Conservation (phyloP, 345 rosid species). For the Cardiospermum halicacabum region DNA sequence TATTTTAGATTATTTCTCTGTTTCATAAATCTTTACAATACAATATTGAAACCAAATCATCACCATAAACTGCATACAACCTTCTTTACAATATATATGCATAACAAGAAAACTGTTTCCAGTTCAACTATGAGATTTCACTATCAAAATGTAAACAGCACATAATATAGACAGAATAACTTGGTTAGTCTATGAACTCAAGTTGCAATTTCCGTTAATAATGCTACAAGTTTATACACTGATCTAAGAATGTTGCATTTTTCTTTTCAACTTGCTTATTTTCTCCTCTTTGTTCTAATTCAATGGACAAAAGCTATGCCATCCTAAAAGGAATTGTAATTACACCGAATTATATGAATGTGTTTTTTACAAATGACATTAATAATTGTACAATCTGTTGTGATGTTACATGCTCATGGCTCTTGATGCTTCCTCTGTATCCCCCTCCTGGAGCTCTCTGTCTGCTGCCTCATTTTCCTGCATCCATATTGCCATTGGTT, state of each 20-base stretch:
- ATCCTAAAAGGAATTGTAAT: constrained; percentile 30
- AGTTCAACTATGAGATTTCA: too few relatives aligned
- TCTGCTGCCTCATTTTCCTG: constrained; percentile 37
- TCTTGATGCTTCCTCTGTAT: constrained; percentile 48
- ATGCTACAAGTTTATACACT: constrained; percentile 11
- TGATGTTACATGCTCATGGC: constrained; percentile 65
- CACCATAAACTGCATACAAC: too few relatives aligned
- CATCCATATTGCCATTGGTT: constrained; percentile 9
- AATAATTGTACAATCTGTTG: constrained; percentile 11
- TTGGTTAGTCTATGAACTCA: too few relatives aligned
- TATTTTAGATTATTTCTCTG: too few relatives aligned
- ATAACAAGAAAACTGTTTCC: too few relatives aligned
- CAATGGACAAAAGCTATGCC: constrained; percentile 18
- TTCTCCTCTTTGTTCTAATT: constrained; percentile 3
- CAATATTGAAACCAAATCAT: too few relatives aligned
- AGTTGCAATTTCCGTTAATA: constrained; percentile 3
- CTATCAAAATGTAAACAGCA: too few relatives aligned
- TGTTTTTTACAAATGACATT: constrained; percentile 29
- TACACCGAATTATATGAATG: constrained; percentile 31
- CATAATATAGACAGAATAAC: too few relatives aligned
- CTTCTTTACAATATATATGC: too few relatives aligned
- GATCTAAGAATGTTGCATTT: constrained; percentile 6
- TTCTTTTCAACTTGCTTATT: neutral
- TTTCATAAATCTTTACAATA: too few relatives aligned
- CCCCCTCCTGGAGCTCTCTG: constrained; percentile 50